These are phyloP conservation scores for Infundibulicybe gibba DNA, from an alignment of 768 basidiomycete genomes.

Conservation along the genomic window DNA sequence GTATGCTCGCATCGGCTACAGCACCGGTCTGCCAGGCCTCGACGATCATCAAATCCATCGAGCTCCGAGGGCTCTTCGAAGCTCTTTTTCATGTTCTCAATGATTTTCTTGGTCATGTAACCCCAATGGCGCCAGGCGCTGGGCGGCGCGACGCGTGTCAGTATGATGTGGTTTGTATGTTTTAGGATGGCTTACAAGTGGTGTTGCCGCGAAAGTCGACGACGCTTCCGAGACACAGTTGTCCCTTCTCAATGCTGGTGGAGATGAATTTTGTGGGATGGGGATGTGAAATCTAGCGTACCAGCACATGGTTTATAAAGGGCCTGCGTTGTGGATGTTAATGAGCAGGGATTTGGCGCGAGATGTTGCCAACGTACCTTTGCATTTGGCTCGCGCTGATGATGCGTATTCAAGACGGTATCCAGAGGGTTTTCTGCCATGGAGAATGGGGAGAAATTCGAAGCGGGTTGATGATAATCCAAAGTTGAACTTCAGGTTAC, in stretches of 20 bases:
- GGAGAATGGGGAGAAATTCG: conserved; percentile 7
- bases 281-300: conserved; percentile 21
- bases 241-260: conserved; percentile 68
- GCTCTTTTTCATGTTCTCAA: conserved; percentile 66
- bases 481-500: conserved; percentile 22
- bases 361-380: conserved; percentile 44
- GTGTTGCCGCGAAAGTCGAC: conserved; percentile 73
- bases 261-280: neutral
- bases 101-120: conserved; percentile 66
- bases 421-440: conserved; percentile 55
- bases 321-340: conserved; percentile 41
- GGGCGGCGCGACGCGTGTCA: conserved; percentile 1
- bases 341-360: conserved; percentile 2
- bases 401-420: conserved; percentile 79
- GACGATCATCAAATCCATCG: conserved; percentile 80
- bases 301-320: conserved; percentile 77
- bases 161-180: conserved; percentile 14
- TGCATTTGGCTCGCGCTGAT: conserved; percentile 71
- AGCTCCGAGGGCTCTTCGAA: conserved; percentile 62
- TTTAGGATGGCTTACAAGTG: conserved; percentile 41
- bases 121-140: conserved; percentile 93
- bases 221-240: conserved; percentile 67
- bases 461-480: conserved; percentile 26
- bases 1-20: conserved; percentile 83
- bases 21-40: conserved; percentile 76